Evolutionary conservation across 2,329 filamentous ascomycete species (phyloP), one percentile per base, ranked within the genome.

Genomic region (Penicillium freii): DNA sequence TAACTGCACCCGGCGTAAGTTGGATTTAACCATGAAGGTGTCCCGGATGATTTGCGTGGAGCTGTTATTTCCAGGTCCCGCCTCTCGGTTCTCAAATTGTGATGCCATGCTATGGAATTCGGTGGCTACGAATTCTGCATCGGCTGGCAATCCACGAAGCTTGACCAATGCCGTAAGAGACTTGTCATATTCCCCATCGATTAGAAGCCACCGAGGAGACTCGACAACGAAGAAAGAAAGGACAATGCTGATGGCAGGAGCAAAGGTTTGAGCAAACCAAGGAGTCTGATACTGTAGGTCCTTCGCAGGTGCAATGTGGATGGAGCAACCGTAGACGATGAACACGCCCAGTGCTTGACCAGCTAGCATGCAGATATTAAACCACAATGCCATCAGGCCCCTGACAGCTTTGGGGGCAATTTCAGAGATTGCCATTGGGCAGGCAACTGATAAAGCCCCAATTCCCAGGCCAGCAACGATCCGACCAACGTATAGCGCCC

Each of bases 361-460:
- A 1, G 77, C 57, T 0, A 71, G 51, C 70, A 79, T 74, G n/a
- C 66, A 67, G 1, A 77, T 70, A 38, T 54, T 70, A 61, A 74
- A 78, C 75, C 74, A 77, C 0, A 67, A 62, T 0, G 71, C 64
- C 9, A 78, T 52, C 1, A 79, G 63, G 11, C 76, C 76, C 6
- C 76, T 72, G 2, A 76, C 74, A 54, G 75, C 75, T 6, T 68
- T 59, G 0, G 76, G 75, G 0, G 76, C 73, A 17, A 78, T 73
- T 60, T 78, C 76, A 5, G 73, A 73, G 34, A 78, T 71, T 6
- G 70, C 69, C 54, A 78, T 69, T 7, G 75, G 66, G 0, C 75
- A 73, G 1, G 64, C 73, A 7, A 78, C 75, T 1, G 70, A 76
- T 5, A 76, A 58, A 2, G 74, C 63, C 0, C 77, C 76, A 34